Conservation (phyloP, 2,329 filamentous ascomycete species). For the Trichophyton benhamiae region DNA sequence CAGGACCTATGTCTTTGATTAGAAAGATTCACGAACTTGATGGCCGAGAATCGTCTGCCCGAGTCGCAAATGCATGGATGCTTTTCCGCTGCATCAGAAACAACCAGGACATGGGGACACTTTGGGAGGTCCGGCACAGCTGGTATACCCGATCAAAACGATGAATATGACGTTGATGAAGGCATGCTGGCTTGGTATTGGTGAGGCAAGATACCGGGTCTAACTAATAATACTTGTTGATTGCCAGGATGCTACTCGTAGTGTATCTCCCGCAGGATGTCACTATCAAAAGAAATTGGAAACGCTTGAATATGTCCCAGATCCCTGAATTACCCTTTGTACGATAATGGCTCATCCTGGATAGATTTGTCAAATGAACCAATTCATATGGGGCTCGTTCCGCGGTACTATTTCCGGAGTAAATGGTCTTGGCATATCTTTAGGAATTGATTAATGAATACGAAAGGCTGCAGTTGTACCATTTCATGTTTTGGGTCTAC, state of each 20-base stretch:
- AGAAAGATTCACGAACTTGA: slow-evolving; percentile 30
- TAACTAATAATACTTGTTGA: background rate
- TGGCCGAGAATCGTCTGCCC: slow-evolving; percentile 23
- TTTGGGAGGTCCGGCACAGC: slow-evolving; percentile 33
- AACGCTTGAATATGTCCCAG: background rate
- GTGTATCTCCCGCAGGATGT: too few relatives aligned
- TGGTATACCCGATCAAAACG: slow-evolving; percentile 23
- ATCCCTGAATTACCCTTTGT: background rate
- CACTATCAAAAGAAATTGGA: background rate
- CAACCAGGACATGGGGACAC: slow-evolving; percentile 36
- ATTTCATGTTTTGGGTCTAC: background rate
- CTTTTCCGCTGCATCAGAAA: slow-evolving; percentile 32
- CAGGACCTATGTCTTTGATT: slow-evolving; percentile 20
- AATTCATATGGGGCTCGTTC: background rate
- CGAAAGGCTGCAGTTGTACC: background rate
- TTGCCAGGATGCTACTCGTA: background rate
- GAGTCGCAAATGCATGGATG: slow-evolving; percentile 33
- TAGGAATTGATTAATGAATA: background rate
- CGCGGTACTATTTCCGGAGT: background rate
- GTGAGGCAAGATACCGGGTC: background rate
- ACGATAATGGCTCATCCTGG: background rate
- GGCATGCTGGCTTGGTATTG: too few relatives aligned
- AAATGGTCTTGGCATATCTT: background rate
- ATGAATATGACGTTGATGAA: background rate
- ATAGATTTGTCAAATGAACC: background rate